Conservation (phyloP, 2,329 filamentous ascomycete species). For the Dothistroma pini region DNA sequence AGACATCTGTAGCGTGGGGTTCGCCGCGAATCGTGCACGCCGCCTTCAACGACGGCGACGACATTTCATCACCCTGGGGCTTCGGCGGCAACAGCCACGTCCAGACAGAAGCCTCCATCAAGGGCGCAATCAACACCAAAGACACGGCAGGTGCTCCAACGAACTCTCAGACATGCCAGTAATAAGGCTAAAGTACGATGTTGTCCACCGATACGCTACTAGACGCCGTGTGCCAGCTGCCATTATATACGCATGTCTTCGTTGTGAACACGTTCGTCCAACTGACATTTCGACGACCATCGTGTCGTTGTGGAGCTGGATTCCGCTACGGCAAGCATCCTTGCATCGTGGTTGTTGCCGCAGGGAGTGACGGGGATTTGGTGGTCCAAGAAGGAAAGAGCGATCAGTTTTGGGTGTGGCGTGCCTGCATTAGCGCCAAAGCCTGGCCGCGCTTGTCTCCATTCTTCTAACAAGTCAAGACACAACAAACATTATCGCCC, state of each 20-base stretch:
- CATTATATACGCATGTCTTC: too few species aligned
- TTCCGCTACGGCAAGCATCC: not conserved
- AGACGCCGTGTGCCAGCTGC: too few species aligned
- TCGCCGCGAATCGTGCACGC: not conserved
- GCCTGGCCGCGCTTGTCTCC: not conserved
- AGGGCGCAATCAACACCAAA: not conserved
- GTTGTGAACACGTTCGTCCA: not conserved
- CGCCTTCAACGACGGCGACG: not conserved
- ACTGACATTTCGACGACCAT: too few species aligned
- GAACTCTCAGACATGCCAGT: not conserved
- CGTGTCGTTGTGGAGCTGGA: not conserved
- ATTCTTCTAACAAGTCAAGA: not conserved
- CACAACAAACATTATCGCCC: not conserved
- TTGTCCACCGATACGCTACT: too few species aligned
- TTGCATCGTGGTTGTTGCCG: not conserved
- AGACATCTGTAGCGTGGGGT: not conserved
- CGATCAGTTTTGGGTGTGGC: not conserved
- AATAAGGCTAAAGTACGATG: not conserved
- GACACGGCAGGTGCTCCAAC: not conserved
- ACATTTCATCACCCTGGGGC: not conserved
- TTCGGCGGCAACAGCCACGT: not conserved
- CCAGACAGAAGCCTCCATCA: not conserved
- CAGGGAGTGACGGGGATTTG: not conserved
- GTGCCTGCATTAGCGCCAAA: constrained; percentile 1
- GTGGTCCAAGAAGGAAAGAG: not conserved